Conservation (phyloP, 2,329 filamentous ascomycete species). For the Rhinocladiella similis region DNA sequence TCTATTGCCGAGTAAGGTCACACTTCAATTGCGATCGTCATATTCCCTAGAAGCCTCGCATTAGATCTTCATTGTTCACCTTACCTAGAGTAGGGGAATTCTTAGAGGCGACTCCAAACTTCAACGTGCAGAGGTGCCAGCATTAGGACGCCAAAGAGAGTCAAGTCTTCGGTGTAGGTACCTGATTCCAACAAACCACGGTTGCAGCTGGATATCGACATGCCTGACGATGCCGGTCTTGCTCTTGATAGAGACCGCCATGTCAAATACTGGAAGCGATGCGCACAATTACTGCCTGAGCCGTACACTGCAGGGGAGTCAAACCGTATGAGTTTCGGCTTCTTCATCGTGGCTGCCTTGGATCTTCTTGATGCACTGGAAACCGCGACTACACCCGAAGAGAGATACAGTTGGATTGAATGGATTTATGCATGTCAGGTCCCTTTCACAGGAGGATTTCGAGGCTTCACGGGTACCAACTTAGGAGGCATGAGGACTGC, state of each 20-base stretch:
- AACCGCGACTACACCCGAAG: constrained; percentile 50
- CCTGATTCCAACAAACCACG: too few relatives aligned
- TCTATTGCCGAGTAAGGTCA: too few relatives aligned
- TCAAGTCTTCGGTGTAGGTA: too few relatives aligned
- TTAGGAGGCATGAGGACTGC: constrained; percentile 50
- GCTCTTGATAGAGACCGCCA: constrained; percentile 65
- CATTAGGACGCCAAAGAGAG: too few relatives aligned
- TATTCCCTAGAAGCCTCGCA: too few relatives aligned
- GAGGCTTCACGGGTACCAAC: constrained; percentile 73
- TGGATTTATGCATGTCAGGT: constrained; percentile 91
- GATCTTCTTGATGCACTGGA: constrained; percentile 70
- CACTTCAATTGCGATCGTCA: too few relatives aligned
- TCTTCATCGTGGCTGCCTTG: constrained; percentile 83
- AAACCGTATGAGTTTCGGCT: constrained; percentile 83
- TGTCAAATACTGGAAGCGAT: constrained; percentile 89
- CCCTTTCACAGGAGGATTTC: constrained; percentile 75
- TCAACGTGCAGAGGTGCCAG: too few relatives aligned
- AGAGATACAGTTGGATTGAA: constrained; percentile 48
- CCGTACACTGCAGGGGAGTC: constrained; percentile 87
- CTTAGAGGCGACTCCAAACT: too few relatives aligned
- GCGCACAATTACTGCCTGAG: constrained; percentile 74
- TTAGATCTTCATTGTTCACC: too few relatives aligned
- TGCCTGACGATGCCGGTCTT: not conserved
- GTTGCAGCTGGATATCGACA: constrained; percentile 1
- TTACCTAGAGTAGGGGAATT: too few relatives aligned